Percentiles rank a stretch among this genome's conserved stretches.
These are phyloP conservation scores for Coniophora puteana DNA, from an alignment of 1,284 basidiomycete species.

Conservation along the genomic window DNA sequence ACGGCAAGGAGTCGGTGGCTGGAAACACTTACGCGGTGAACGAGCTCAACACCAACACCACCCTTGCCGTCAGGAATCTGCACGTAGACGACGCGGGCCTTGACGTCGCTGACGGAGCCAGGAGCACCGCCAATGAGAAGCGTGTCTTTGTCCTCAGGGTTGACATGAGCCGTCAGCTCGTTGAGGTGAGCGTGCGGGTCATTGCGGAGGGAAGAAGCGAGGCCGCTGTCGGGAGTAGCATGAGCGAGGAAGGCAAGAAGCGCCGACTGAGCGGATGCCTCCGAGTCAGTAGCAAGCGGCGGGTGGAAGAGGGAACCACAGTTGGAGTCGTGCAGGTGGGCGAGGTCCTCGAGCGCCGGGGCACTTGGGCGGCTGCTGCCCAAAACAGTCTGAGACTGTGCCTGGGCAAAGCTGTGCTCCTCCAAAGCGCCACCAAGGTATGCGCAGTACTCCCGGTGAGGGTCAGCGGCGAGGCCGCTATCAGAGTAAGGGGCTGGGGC, in stretches of 20 bases:
- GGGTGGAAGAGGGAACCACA: conserved; percentile 44
- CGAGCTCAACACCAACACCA: conserved; percentile 53
- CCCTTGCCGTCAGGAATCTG: conserved; percentile 63
- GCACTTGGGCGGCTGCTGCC: conserved; percentile 12
- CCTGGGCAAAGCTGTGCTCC: conserved; percentile 14
- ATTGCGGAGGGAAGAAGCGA: conserved; percentile 47
- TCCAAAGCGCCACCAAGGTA: conserved; percentile 33
- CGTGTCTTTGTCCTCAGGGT: conserved; percentile 31
- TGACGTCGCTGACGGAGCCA: conserved; percentile 69
- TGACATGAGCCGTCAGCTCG: conserved; percentile 47
- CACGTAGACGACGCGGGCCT: conserved; percentile 65
- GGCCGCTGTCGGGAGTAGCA: conserved; percentile 56
- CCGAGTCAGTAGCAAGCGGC: background rate
- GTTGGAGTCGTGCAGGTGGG: conserved; percentile 49
- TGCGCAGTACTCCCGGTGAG: conserved; percentile 56
- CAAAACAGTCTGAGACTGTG: conserved; percentile 4
- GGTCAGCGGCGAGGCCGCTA: conserved; percentile 35
- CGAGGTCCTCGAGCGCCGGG: conserved; percentile 30
- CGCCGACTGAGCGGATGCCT: conserved; percentile 36
- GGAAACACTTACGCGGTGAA: conserved; percentile 30
- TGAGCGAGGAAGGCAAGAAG: conserved; percentile 75
- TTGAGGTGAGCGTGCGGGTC: conserved; percentile 48
- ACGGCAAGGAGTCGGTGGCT: background rate
- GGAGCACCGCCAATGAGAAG: conserved; percentile 58
- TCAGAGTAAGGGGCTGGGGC: conserved; percentile 35